Percentiles rank a stretch among this genome's conserved stretches.
Conservation (phyloP, 306 rosid species). For the Hylodesmum podocarpum region DNA sequence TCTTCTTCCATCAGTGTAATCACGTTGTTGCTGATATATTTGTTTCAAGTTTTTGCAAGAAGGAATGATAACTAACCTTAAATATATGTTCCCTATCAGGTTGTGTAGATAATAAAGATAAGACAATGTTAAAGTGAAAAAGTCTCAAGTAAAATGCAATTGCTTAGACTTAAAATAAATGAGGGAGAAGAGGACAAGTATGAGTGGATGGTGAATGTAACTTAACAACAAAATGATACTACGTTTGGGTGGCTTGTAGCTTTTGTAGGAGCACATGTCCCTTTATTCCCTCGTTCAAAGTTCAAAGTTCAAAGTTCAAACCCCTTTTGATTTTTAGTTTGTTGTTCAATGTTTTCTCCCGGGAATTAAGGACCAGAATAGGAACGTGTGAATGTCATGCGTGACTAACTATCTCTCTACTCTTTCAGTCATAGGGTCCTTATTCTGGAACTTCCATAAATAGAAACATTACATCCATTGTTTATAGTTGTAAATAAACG, state of each 20-base stretch:
- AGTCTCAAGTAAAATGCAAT: too few species aligned
- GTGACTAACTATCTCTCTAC: background rate
- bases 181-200: background rate
- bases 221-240: background rate
- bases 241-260: conserved; percentile 32
- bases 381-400: background rate
- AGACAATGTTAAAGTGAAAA: too few species aligned
- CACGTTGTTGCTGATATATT: too few species aligned
- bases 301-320: too few species aligned
- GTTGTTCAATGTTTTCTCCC: background rate
- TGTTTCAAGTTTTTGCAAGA: too few species aligned
- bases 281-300: background rate
- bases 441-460: background rate
- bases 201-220: background rate
- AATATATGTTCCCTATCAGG: too few species aligned
- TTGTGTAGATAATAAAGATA: too few species aligned
- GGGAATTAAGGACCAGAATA: background rate
- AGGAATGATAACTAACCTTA: too few species aligned
- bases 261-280: conserved; percentile 31
- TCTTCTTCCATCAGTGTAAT: conserved; percentile 50
- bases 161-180: too few species aligned
- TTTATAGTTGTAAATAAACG: background rate
- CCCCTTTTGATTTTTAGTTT: background rate
- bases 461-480: background rate
- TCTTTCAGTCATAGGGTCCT: background rate